Evolutionary conservation across 2,329 filamentous ascomycete genomes (phyloP), one percentile per base, ranked within the genome.

Genomic region (Ceratocystis diversiconidia): DNA sequence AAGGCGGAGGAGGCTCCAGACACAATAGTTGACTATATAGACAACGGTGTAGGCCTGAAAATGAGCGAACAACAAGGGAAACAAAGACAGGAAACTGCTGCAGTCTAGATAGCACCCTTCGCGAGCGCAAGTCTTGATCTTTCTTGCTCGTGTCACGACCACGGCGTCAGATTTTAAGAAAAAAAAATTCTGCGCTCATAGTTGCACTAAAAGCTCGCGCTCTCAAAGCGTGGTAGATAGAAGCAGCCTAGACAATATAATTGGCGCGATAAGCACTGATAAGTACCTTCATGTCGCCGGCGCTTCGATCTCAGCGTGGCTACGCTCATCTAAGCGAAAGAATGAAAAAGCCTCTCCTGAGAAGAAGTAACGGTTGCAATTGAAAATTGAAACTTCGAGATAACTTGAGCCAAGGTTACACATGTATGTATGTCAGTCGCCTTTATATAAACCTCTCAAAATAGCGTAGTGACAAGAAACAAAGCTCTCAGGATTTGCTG

Each of bases 231-330:
- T 30, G 32, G 30, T 28, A 30, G 4, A 30, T 25, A 22, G 48
- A 52, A 41, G 36, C 12, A 15, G 36, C n/a, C 48, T 52, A 2
- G 52, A 12, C 22, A 19, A 57, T 57, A 32, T 57, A 12, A 57
- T 57, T 57, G 25, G 52, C 52, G 28, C 52, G 52, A 57, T 57
- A 57, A 57, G 52, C 25, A 41, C 22, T 30, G 52, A 57, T 57
- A 57, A 57, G 52, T 32, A 32, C 25, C 12, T 41, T 41, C 10
- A n/a, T 8, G 52, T 30, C 52, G 17, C 30, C n/a, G 17, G 52
- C 52, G 52, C 52, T 17, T 30, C 52, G 12, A 7, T 30, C 52
- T 57, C 25, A 22, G n/a, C 22, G 48, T 52, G 48, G 48, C 48
- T 19, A 52, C 22, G 48, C 52, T 57, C n/a, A 30, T 12, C 30